Conservation (phyloP, 352 stramenopile genomes). For the Globisporangium splendens region DNA sequence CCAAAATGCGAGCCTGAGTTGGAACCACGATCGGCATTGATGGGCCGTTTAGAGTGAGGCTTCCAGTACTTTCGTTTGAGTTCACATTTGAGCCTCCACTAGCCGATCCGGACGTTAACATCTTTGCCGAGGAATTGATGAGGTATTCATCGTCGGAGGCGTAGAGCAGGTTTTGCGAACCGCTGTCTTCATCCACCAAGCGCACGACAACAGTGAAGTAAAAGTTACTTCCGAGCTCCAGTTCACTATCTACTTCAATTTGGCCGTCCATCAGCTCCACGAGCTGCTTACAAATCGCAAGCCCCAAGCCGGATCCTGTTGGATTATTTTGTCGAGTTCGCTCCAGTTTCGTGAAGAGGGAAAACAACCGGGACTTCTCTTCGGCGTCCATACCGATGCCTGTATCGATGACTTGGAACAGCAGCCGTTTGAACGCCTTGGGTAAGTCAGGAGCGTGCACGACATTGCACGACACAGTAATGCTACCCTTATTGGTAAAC, state of each 20-base stretch:
- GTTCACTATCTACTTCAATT: slow-evolving; percentile 81
- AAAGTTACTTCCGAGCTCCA: slow-evolving; percentile 79
- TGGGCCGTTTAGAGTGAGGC: slow-evolving; percentile 14
- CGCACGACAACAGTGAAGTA: slow-evolving; percentile 81
- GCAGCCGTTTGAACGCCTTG: slow-evolving; percentile 59
- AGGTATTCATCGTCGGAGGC: slow-evolving; percentile 54
- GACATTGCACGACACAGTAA: slow-evolving; percentile 73
- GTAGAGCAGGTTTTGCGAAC: slow-evolving; percentile 39
- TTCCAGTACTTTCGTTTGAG: slow-evolving; percentile 44
- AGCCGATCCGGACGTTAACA: neutral
- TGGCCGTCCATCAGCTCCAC: slow-evolving; percentile 86
- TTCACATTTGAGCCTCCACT: slow-evolving; percentile 30
- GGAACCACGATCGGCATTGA: slow-evolving; percentile 32
- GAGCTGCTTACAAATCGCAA: slow-evolving; percentile 88
- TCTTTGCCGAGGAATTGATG: slow-evolving; percentile 15
- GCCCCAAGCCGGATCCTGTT: slow-evolving; percentile 78
- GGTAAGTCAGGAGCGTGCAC: slow-evolving; percentile 63
- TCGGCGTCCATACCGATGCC: slow-evolving; percentile 78
- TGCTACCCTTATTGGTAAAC: slow-evolving; percentile 81
- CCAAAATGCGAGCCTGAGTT: slow-evolving; percentile 56
- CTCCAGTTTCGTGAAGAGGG: slow-evolving; percentile 80
- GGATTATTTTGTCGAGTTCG: slow-evolving; percentile 82
- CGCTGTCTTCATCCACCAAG: slow-evolving; percentile 44
- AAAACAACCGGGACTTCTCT: slow-evolving; percentile 80
- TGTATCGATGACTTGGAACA: slow-evolving; percentile 86